These are phyloP conservation scores for Tanacetum coccineum DNA, from an alignment of 129 eudicot genomes.

Conservation along the genomic window DNA sequence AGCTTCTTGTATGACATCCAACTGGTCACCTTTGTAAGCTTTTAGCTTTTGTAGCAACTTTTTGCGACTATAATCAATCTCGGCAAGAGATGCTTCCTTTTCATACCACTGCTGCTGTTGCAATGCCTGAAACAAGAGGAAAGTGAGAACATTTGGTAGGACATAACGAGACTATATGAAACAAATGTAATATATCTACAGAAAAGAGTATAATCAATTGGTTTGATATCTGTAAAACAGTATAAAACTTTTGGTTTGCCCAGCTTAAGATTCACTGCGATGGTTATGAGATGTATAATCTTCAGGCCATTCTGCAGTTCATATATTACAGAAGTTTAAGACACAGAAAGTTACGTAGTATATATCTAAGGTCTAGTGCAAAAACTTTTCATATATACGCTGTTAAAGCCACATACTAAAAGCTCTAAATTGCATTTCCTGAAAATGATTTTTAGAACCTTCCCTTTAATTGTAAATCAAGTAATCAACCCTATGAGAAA, in stretches of 20 bases:
- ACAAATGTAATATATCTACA: background rate
- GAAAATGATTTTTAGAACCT: too few relatives aligned
- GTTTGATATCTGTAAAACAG: background rate
- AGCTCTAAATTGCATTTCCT: too few relatives aligned
- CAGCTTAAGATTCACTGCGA: background rate
- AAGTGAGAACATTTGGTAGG: constrained; percentile 4
- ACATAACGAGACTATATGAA: background rate
- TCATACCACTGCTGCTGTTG: constrained; percentile 94
- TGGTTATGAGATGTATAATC: background rate
- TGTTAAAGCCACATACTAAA: too few relatives aligned
- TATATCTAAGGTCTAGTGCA: too few relatives aligned
- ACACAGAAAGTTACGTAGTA: too few relatives aligned
- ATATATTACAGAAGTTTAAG: too few relatives aligned
- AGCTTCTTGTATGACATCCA: constrained; percentile 76
- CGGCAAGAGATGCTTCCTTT: constrained; percentile 68
- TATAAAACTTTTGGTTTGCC: background rate
- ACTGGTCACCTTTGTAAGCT: constrained; percentile 70
- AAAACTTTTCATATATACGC: too few relatives aligned
- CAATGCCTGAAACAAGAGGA: constrained; percentile 40
- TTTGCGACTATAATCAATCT: constrained; percentile 69
- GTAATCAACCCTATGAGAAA: too few relatives aligned
- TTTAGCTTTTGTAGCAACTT: constrained; percentile 69
- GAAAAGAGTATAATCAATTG: background rate
- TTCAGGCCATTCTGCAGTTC: too few relatives aligned
- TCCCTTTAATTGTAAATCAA: too few relatives aligned